Percentiles rank a stretch among this genome's conserved stretches.
phyloP scores from a whole-genome alignment of 768 basidiomycete species.

The Tephrocybe sp. region DNA sequence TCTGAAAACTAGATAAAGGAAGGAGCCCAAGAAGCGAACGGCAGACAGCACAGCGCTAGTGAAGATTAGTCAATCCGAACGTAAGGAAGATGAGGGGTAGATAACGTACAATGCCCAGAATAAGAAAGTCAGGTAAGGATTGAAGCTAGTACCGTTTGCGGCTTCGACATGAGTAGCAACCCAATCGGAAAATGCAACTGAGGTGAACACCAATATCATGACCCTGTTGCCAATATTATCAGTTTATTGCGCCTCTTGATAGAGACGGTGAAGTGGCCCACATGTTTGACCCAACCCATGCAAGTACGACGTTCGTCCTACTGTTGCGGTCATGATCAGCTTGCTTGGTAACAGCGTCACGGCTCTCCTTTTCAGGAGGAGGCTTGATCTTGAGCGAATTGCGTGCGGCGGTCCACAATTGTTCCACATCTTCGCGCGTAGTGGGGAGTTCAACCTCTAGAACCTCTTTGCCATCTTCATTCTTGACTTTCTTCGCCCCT shows the following conservation, averaged over 20 bases:
- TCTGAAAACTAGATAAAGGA: conserved; percentile 77
- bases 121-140: conserved; percentile 86
- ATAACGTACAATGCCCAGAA: conserved; percentile 44
- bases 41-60: conserved; percentile 75
- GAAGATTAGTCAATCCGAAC: not conserved
- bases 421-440: conserved; percentile 83
- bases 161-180: conserved; percentile 55
- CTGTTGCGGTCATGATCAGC: conserved; percentile 84
- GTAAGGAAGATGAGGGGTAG: not conserved
- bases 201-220: conserved; percentile 77
- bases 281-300: conserved; percentile 89
- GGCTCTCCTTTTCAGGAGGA: conserved; percentile 76
- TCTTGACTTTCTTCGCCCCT: conserved; percentile 86
- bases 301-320: conserved; percentile 80
- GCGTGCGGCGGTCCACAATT: conserved; percentile 79
- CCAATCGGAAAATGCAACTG: conserved; percentile 74
- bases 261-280: conserved; percentile 30
- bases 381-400: conserved; percentile 66
- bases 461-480: conserved; percentile 80
- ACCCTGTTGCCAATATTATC: conserved; percentile 38
- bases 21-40: conserved; percentile 77
- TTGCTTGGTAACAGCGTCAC: conserved; percentile 87
- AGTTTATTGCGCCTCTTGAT: conserved; percentile 4
- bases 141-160: conserved; percentile 61
- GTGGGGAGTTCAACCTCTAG: conserved; percentile 87